A percentile compares a stretch with the other conserved stretches of the same genome.
phyloP scores from a whole-genome alignment of 2,329 filamentous ascomycete genomes.

The Exophiala oligosperma region DNA sequence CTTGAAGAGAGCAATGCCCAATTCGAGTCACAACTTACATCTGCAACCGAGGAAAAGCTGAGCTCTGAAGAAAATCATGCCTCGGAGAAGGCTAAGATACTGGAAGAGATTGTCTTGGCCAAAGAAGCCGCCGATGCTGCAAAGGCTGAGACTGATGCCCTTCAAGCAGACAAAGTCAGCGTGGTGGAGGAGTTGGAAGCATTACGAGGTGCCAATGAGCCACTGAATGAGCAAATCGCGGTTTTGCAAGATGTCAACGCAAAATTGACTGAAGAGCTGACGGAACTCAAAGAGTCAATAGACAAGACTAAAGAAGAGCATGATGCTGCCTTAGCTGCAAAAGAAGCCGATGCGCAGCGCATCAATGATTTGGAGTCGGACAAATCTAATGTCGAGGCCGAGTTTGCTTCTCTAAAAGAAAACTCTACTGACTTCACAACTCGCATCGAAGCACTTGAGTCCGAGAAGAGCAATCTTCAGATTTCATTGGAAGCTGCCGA shows the following conservation, averaged over 20 bases:
- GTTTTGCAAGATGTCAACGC: background rate
- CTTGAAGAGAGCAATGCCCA: slow-evolving; percentile 4
- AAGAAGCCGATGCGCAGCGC: slow-evolving; percentile 4
- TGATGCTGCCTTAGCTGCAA: slow-evolving; percentile 1
- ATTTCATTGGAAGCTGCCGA: slow-evolving; percentile 9
- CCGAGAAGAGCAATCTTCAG: slow-evolving; percentile 13
- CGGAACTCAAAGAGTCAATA: slow-evolving; percentile 1
- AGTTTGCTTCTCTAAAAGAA: slow-evolving; percentile 8
- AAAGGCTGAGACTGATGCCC: background rate
- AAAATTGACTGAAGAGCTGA: slow-evolving; percentile 1
- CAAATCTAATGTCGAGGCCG: slow-evolving; percentile 10
- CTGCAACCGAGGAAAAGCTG: slow-evolving; percentile 42
- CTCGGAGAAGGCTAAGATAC: slow-evolving; percentile 10
- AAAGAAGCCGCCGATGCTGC: background rate
- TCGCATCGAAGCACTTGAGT: slow-evolving; percentile 8
- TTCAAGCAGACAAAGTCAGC: background rate
- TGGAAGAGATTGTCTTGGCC: background rate
- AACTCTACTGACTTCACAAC: background rate
- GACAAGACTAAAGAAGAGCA: background rate
- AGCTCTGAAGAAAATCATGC: slow-evolving; percentile 23
- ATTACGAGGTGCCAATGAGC: background rate
- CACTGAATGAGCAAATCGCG: background rate
- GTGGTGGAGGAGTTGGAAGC: background rate
- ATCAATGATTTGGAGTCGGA: slow-evolving; percentile 3
- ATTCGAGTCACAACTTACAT: slow-evolving; percentile 6